These are phyloP conservation scores for Oidiodendron maius DNA, from an alignment of 495 filamentous ascomycete genomes.

Conservation along the genomic window DNA sequence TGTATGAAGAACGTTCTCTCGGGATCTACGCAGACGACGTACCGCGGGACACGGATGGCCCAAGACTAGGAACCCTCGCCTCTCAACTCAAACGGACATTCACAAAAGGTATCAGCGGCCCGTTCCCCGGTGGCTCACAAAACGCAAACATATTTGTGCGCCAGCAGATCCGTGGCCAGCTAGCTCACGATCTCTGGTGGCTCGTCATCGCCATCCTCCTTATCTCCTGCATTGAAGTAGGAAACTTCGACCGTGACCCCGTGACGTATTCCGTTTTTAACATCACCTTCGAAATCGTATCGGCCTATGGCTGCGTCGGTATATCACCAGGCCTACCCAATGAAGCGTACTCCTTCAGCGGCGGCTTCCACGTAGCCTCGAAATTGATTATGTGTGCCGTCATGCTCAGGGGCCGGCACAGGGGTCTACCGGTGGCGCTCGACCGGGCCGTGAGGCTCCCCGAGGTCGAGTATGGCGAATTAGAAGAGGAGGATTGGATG, in stretches of 20 bases:
- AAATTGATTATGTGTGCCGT: slow-evolving; percentile 75
- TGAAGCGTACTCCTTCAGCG: slow-evolving; percentile 65
- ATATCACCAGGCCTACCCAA: slow-evolving; percentile 67
- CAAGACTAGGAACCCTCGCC: slow-evolving; percentile 23
- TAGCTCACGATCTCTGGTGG: slow-evolving; percentile 86
- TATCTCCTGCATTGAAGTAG: slow-evolving; percentile 68
- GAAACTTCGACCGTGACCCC: slow-evolving; percentile 59
- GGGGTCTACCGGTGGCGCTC: slow-evolving; percentile 75
- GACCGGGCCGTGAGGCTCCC: slow-evolving; percentile 74
- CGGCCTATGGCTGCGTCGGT: slow-evolving; percentile 81
- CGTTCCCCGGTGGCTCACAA: neutral
- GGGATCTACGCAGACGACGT: slow-evolving; percentile 59
- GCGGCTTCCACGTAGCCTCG: slow-evolving; percentile 62
- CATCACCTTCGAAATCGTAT: slow-evolving; percentile 78
- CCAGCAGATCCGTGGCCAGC: slow-evolving; percentile 72
- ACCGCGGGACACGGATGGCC: slow-evolving; percentile 3
- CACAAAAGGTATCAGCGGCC: slow-evolving; percentile 8
- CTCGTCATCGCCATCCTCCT: slow-evolving; percentile 67
- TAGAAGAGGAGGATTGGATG: slow-evolving; percentile 9
- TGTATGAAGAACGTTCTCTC: slow-evolving; percentile 61
- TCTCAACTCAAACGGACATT: slow-evolving; percentile 14
- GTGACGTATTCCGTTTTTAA: slow-evolving; percentile 75
- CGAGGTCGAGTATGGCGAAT: slow-evolving; percentile 36
- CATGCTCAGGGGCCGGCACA: slow-evolving; percentile 72
- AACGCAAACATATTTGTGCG: slow-evolving; percentile 32